phyloP scores from a whole-genome alignment of 371 early-diverging fungal species.

The Umbelopsis sp. region DNA sequence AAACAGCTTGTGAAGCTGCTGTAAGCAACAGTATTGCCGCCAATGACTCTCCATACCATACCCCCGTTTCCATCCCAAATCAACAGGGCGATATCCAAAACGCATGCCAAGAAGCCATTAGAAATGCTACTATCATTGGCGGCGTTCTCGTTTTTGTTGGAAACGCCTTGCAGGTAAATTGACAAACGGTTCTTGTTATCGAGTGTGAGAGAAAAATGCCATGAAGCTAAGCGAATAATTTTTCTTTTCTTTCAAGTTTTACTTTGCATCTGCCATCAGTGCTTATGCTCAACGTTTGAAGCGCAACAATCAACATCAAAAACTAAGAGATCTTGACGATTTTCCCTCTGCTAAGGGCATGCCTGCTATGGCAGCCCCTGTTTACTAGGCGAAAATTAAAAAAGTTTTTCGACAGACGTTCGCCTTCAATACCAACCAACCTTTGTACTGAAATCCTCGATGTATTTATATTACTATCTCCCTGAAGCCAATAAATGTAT shows the following conservation, averaged over 20 bases:
- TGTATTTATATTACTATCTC: constrained; percentile 3
- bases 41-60: constrained; percentile 14
- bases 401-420: not conserved
- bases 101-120: constrained; percentile 22
- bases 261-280: constrained; percentile 38
- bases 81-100: constrained; percentile 41
- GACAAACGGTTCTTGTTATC: no score
- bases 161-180: constrained; percentile 41
- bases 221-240: not conserved
- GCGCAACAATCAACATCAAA: constrained; percentile 30
- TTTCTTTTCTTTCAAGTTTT: constrained; percentile 27
- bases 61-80: constrained; percentile 51
- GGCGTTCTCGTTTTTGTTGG: constrained; percentile 36
- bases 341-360: constrained; percentile 23
- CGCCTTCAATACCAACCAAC: not conserved
- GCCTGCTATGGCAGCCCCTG: constrained; percentile 12
- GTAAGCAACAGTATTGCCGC: constrained; percentile 12
- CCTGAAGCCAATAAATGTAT: constrained; percentile 1
- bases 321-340: constrained; percentile 31
- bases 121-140: constrained; percentile 25
- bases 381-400: not conserved
- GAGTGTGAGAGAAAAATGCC: no score
- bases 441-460: not conserved
- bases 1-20: constrained; percentile 6
- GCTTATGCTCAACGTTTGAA: constrained; percentile 33